These are phyloP conservation scores for Sutorius australiensis DNA, from an alignment of 768 basidiomycete genomes.

Conservation along the genomic window DNA sequence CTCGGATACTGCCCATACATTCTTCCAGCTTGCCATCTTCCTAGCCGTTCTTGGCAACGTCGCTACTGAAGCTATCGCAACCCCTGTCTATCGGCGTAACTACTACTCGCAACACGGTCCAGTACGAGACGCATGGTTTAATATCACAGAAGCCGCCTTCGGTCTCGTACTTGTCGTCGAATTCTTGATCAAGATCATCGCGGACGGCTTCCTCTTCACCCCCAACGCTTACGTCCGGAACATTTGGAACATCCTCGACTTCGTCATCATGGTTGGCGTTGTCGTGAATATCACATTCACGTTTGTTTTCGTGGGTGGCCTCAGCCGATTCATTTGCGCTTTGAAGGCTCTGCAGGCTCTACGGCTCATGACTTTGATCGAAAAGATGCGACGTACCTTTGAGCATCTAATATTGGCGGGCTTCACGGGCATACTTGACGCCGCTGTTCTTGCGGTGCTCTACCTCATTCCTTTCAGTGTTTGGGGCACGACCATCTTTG, in stretches of 20 bases:
- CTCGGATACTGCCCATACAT: slow-evolving; percentile 58
- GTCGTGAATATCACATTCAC: slow-evolving; percentile 70
- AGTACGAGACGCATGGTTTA: slow-evolving; percentile 80
- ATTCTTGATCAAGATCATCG: slow-evolving; percentile 85
- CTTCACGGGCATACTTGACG: slow-evolving; percentile 79
- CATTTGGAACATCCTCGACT: slow-evolving; percentile 91
- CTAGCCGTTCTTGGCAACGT: slow-evolving; percentile 77
- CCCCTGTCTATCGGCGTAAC: slow-evolving; percentile 74
- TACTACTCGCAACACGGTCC: slow-evolving; percentile 61
- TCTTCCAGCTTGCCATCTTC: slow-evolving; percentile 74
- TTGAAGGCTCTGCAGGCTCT: slow-evolving; percentile 87
- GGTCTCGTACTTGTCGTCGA: slow-evolving; percentile 72
- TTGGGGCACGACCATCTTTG: slow-evolving; percentile 93
- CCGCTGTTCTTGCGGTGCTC: slow-evolving; percentile 82
- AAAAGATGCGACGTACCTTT: slow-evolving; percentile 83
- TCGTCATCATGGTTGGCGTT: slow-evolving; percentile 76
- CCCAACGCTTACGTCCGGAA: slow-evolving; percentile 90
- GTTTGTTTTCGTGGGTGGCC: slow-evolving; percentile 70
- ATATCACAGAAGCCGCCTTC: slow-evolving; percentile 71
- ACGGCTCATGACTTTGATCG: slow-evolving; percentile 84
- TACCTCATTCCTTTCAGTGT: slow-evolving; percentile 92
- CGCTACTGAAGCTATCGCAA: slow-evolving; percentile 77
- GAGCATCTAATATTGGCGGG: slow-evolving; percentile 85
- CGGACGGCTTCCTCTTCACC: slow-evolving; percentile 88
- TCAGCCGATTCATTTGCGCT: slow-evolving; percentile 78